These are phyloP conservation scores for Ceratocystis papillata DNA, from an alignment of 2,329 filamentous ascomycete species.

Conservation along the genomic window DNA sequence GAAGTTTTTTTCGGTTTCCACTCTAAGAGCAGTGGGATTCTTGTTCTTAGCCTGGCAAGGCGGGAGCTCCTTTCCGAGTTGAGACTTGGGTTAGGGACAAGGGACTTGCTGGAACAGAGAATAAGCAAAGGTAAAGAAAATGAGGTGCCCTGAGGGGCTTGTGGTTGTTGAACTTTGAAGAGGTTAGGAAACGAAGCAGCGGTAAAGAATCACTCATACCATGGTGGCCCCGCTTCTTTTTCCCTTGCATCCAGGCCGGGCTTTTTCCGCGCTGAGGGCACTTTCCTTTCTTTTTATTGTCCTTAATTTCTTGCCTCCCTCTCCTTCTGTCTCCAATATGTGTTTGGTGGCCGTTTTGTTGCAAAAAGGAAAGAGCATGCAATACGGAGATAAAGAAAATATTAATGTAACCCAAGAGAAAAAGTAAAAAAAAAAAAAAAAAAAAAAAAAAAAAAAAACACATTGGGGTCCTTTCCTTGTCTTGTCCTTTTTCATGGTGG, in stretches of 20 bases:
- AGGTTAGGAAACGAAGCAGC: neutral
- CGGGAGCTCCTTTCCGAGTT: conserved; percentile 4
- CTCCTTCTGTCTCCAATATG: too few relatives aligned
- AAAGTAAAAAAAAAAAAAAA: neutral
- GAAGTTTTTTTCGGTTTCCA: neutral
- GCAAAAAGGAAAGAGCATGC: neutral
- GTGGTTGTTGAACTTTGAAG: neutral
- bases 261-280: too few relatives aligned
- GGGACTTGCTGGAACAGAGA: too few relatives aligned
- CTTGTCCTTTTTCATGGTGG: neutral
- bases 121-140: too few relatives aligned
- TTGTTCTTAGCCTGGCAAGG: conserved; percentile 6
- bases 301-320: too few relatives aligned
- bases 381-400: neutral
- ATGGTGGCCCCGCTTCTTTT: too few relatives aligned
- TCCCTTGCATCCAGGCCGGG: too few relatives aligned
- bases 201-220: neutral
- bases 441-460: neutral
- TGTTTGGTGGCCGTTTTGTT: neutral
- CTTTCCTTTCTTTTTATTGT: too few relatives aligned
- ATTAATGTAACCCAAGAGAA: neutral
- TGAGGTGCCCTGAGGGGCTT: too few relatives aligned
- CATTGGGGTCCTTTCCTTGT: too few relatives aligned
- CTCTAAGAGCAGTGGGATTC: neutral
- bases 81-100: neutral